Evolutionary conservation across 1,139 yeast species (phyloP).

Genomic region (Wickerhamiella pararugosa): DNA sequence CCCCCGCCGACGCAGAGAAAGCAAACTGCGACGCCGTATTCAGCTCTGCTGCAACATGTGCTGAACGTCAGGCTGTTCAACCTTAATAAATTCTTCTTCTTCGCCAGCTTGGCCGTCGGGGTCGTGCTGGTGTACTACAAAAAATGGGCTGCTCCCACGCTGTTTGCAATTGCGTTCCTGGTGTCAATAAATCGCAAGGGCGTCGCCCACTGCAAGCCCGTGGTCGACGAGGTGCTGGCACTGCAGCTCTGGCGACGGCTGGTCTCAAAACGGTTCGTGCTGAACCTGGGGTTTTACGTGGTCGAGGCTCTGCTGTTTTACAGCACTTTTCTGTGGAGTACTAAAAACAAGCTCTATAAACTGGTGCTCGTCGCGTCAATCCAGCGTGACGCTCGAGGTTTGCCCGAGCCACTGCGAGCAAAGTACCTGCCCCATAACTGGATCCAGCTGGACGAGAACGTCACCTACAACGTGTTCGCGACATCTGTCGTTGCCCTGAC

Average conservation of each 20-base stretch:
- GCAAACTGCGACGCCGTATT: conserved; percentile 3
- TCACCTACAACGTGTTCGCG: conserved; percentile 1
- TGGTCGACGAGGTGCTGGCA: background rate
- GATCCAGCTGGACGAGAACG: conserved; percentile 3
- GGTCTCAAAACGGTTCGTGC: background rate
- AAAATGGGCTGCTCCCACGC: background rate
- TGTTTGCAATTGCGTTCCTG: background rate
- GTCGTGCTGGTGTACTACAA: background rate
- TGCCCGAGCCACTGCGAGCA: background rate
- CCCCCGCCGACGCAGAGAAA: conserved; percentile 5
- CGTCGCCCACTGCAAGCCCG: background rate
- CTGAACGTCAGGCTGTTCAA: background rate
- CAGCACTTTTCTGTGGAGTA: conserved; percentile 3
- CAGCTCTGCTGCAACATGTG: background rate
- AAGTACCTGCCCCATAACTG: background rate
- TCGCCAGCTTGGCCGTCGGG: background rate
- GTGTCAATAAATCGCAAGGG: background rate
- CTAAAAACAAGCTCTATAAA: background rate
- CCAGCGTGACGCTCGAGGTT: background rate
- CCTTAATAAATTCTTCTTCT: background rate
- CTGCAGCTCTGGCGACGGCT: conserved; percentile 2
- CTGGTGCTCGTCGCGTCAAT: background rate
- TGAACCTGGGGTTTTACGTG: background rate
- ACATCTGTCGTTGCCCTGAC: background rate
- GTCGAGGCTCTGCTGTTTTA: background rate